Evolutionary conservation across 2,329 filamentous ascomycete species (phyloP), one percentile per base, ranked within the genome.

Genomic region (Aureobasidium leucospermi): DNA sequence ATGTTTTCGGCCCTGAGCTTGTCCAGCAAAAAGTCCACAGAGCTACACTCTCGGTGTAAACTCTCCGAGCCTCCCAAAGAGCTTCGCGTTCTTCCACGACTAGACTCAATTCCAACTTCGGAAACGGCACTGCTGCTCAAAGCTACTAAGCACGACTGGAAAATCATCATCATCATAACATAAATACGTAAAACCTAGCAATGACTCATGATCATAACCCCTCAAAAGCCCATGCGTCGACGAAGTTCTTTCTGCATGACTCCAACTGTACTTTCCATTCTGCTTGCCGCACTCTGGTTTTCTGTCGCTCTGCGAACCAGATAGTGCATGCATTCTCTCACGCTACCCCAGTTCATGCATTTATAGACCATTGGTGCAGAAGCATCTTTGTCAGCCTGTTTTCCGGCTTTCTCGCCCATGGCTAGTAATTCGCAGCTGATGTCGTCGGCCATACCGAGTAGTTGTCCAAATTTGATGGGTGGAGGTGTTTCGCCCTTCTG

Each of bases 401-500:
- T 11, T 15, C 8, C 48, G 7, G 6, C 19, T 1, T 31, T 9
- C 5, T 46, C n/a, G 13, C 51, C 51, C 39, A 45, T 45, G 6
- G 64, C 51, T 23, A 68, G 47, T 2, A 68, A 51, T 19, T 63
- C 62, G 34, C 65, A 66, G 32, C 65, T 64, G 19, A 69, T 48
- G 9, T 67, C 66, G 46, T 69, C 67, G 4, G 66, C 67, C 67
- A 69, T 69, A 10, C 67, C 67, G 34, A 68, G 62, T n/a, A 69
- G 45, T 43, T 69, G 67, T 7, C 65, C 67, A 28, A 68, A 69
- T 11, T 66, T 65, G 11, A 58, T 28, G 10, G 36, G 53, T 5
- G 19, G 31, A 15, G 38, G 46, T 38, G 16, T 29, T 1, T 42
- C 36, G 23, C 46, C 39, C 16, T 39, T 23, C 6, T 38, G 57